Evolutionary conservation across 1,139 yeast genomes (phyloP).

Genomic region (Debaryomyces psychrophilus): DNA sequence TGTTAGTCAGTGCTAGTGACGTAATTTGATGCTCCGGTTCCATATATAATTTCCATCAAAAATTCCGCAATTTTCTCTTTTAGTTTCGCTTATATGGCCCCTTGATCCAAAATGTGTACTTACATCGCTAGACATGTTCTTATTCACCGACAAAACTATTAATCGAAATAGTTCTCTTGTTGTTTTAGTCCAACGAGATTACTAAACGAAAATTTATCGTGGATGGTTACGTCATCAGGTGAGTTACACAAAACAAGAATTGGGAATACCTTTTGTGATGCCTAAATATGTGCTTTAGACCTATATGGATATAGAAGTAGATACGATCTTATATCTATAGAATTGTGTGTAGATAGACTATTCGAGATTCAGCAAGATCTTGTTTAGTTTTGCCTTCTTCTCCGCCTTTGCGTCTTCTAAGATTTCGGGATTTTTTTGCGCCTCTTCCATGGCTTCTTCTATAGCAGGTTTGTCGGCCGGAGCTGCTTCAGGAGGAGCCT

Average conservation of each 20-base stretch:
- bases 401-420: slow-evolving; percentile 28
- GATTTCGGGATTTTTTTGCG: slow-evolving; percentile 36
- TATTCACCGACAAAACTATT: background rate
- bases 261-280: no score
- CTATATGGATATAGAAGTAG: background rate
- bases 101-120: slow-evolving; percentile 17
- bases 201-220: background rate
- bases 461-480: slow-evolving; percentile 47
- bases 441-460: slow-evolving; percentile 40
- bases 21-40: slow-evolving; percentile 16
- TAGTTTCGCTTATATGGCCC: background rate
- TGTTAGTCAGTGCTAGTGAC: slow-evolving; percentile 13
- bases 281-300: background rate
- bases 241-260: background rate
- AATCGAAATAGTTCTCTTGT: background rate
- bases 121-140: slow-evolving; percentile 32
- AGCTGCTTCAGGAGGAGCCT: slow-evolving; percentile 45
- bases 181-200: background rate
- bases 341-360: background rate
- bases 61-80: background rate
- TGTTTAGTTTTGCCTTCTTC: slow-evolving; percentile 29
- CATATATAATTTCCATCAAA: background rate
- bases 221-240: background rate
- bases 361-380: slow-evolving; percentile 23
- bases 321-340: background rate